Conservation (phyloP, 225 moss, liverwort and hornwort species). For the Polytrichum commune region DNA sequence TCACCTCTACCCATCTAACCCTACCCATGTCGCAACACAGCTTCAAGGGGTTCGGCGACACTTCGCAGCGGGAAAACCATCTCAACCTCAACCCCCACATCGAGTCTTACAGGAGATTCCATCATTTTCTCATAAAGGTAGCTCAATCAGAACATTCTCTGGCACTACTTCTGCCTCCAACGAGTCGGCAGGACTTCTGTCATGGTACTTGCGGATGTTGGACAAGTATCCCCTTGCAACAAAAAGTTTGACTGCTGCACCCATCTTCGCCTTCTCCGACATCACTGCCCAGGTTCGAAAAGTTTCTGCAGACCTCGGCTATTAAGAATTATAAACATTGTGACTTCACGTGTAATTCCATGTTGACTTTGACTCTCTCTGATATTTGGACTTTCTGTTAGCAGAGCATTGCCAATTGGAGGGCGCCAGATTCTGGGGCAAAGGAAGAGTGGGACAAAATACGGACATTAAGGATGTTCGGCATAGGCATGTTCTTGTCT, state of each 20-base stretch:
- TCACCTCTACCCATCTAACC: conserved; percentile 7
- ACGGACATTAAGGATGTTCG: conserved; percentile 46
- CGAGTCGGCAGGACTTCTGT: conserved; percentile 13
- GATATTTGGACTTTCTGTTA: not conserved
- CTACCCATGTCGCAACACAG: not conserved
- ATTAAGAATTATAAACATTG: not conserved
- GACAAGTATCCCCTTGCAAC: conserved; percentile 28
- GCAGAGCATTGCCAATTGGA: conserved; percentile 28
- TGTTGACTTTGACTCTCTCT: too few relatives aligned
- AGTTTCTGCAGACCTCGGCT: not conserved
- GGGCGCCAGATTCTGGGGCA: conserved; percentile 22
- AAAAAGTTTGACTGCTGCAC: conserved; percentile 46
- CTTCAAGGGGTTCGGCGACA: not conserved
- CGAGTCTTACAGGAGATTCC: not conserved
- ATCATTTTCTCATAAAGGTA: not conserved
- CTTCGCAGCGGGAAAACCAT: not conserved
- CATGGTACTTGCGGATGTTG: conserved; percentile 51
- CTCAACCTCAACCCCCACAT: not conserved
- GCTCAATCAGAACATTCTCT: conserved; percentile 2
- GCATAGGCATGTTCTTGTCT: conserved; percentile 37
- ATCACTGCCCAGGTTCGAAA: conserved; percentile 43
- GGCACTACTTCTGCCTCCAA: conserved; percentile 2
- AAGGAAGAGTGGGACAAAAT: conserved; percentile 47
- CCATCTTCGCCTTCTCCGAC: conserved; percentile 35
- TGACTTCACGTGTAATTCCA: not conserved